These are phyloP conservation scores for Xerocomellus amylosporus DNA, from an alignment of 768 basidiomycete species.

Conservation along the genomic window DNA sequence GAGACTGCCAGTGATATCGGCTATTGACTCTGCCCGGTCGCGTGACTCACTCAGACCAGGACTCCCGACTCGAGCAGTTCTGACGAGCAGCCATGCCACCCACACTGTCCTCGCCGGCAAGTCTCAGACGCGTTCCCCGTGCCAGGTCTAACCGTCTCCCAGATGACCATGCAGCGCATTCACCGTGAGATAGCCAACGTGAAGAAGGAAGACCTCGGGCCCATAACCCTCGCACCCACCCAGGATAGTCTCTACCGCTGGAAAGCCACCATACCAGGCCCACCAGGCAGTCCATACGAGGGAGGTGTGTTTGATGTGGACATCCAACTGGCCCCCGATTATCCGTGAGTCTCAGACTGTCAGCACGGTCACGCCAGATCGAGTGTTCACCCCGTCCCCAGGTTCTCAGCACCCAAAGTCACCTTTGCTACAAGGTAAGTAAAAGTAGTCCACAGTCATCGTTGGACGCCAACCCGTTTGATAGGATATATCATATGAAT, in stretches of 20 bases:
- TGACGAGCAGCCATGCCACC: constrained; percentile 23
- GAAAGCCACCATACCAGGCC: constrained; percentile 78
- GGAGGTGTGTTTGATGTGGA: constrained; percentile 72
- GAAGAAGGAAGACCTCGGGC: constrained; percentile 78
- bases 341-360: constrained; percentile 52
- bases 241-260: constrained; percentile 67
- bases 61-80: background rate
- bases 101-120: constrained; percentile 21
- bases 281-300: constrained; percentile 79
- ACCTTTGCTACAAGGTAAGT: constrained; percentile 68
- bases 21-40: background rate
- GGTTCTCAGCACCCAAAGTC: constrained; percentile 80
- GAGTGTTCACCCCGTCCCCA: constrained; percentile 26
- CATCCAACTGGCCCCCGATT: constrained; percentile 65
- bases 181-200: constrained; percentile 78
- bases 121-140: background rate
- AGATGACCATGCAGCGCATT: constrained; percentile 79
- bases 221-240: constrained; percentile 64
- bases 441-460: background rate
- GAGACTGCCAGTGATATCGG: background rate
- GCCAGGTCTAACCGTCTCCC: constrained; percentile 5
- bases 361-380: background rate
- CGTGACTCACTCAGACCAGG: constrained; percentile 13
- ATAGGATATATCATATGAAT: constrained; percentile 88
- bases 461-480: background rate